These are phyloP conservation scores for Omphalotus guepiniiformis DNA, from an alignment of 768 basidiomycete genomes.

Conservation along the genomic window DNA sequence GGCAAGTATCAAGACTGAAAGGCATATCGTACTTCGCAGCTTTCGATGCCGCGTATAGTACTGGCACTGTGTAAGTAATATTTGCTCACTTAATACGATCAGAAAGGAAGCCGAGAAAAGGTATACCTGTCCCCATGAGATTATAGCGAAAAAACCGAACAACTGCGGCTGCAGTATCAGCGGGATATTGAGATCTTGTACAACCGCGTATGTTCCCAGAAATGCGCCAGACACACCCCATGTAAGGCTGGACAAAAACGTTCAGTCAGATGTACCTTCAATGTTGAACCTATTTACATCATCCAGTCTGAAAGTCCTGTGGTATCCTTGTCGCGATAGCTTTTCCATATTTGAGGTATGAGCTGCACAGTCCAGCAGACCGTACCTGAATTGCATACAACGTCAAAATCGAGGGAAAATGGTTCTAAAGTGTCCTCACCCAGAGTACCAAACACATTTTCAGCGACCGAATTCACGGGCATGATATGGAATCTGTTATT, in stretches of 20 bases:
- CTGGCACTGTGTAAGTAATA: constrained; percentile 67
- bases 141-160: constrained; percentile 35
- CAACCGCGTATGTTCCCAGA: constrained; percentile 64
- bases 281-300: constrained; percentile 38
- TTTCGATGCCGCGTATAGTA: constrained; percentile 53
- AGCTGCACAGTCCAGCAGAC: constrained; percentile 65
- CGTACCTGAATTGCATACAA: constrained; percentile 38
- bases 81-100: constrained; percentile 15
- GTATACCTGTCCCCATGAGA: constrained; percentile 7
- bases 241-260: constrained; percentile 34
- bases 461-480: constrained; percentile 47
- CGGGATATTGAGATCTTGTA: constrained; percentile 66
- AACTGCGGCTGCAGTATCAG: constrained; percentile 66
- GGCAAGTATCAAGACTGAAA: constrained; percentile 36
- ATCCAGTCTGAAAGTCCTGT: constrained; percentile 66
- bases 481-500: no score
- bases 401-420: neutral
- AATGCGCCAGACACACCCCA: constrained; percentile 61
- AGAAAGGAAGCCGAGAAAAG: neutral
- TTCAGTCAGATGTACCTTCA: neutral
- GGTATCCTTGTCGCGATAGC: constrained; percentile 60
- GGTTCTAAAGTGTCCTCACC: constrained; percentile 32
- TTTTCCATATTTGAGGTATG: constrained; percentile 73
- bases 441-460: constrained; percentile 68
- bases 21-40: constrained; percentile 23